Evolutionary conservation across 768 basidiomycete species (phyloP), one percentile per base, ranked within the genome.

Genomic region (Rhodosporidiobolus odoratus): DNA sequence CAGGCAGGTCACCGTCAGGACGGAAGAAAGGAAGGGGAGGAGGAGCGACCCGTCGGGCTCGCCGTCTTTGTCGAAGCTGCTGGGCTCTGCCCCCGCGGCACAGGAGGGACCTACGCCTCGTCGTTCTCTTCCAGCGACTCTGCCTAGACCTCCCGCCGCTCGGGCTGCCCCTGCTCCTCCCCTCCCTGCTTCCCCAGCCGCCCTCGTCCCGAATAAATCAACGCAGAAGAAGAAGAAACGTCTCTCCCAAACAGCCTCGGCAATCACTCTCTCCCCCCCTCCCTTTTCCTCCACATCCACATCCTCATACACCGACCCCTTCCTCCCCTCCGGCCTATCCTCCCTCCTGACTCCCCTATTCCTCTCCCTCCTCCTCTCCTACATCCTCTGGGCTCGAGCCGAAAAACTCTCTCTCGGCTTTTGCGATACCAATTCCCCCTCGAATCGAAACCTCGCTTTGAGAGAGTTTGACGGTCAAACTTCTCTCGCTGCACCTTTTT

Each of bases 401-500:
- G 75, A 73, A 35, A 70, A 40, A 21, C 43, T 73, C 52, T 53
- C 74, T 5, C 56, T 79, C 53, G 81, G 81, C 3, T 82, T 77
- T 76, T 82, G 81, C 48, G 21, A 17, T 30, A 27, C 52, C 52
- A 30, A n/a, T 27, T 50, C 48, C 48, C 12, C 43, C 48, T 50
- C 48, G 9, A 12, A 10, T 25, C 23, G 21, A 8, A 17, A 50
- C 58, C 58, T 80, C 32, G 50, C 73, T 3, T 19, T 43, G 1
- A 76, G 78, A 6, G 67, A 60, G 30, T 9, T 2, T 2, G 8
- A 1, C 5, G 37, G 38, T 7, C 43, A 23, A 9, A 62, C 67
- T 10, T 59, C 71, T 5, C 63, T 66, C 65, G 76, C 77, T 3
- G 58, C 80, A 10, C 79, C 79, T 4, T 66, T 79, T 2, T 35